Evolutionary conservation across 1,284 basidiomycete species (phyloP).

Genomic region (Papiliotrema nemorosa): DNA sequence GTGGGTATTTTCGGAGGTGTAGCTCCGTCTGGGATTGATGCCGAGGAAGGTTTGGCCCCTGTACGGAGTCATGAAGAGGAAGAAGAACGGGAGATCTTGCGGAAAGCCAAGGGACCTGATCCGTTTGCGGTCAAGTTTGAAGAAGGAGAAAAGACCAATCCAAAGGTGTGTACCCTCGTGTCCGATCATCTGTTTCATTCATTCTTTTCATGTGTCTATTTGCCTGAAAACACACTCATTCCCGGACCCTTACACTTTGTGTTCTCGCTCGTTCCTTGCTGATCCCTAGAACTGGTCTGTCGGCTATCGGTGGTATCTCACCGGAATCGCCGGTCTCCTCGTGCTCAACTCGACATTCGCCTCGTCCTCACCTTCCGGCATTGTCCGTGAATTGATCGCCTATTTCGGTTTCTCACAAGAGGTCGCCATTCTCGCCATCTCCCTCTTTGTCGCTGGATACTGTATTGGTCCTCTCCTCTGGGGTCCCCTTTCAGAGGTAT

Average conservation of each 20-base stretch:
- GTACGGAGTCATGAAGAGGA: conserved; percentile 41
- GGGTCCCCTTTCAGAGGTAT: conserved; percentile 56
- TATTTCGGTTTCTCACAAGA: conserved; percentile 60
- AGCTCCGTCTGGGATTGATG: conserved; percentile 33
- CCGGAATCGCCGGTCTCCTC: conserved; percentile 58
- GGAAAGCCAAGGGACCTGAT: conserved; percentile 35
- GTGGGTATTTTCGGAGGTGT: conserved; percentile 40
- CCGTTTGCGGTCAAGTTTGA: conserved; percentile 45
- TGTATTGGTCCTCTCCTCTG: conserved; percentile 63
- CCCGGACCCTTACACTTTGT: too few relatives aligned
- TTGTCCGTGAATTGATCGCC: conserved; percentile 48
- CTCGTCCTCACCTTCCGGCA: conserved; percentile 45
- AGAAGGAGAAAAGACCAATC: conserved; percentile 43
- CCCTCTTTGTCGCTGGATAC: conserved; percentile 49
- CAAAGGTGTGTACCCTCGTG: conserved; percentile 37
- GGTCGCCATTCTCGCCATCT: conserved; percentile 52
- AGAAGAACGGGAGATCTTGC: conserved; percentile 27
- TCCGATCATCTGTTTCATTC: neutral
- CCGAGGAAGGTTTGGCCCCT: conserved; percentile 38
- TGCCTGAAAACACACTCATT: too few relatives aligned
- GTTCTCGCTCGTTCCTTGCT: too few relatives aligned
- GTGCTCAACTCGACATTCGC: conserved; percentile 62
- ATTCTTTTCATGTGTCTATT: too few relatives aligned
- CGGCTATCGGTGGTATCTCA: conserved; percentile 62
- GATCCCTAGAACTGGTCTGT: conserved; percentile 58